Base-by-base conservation (phyloP, 371 early-diverging fungal species). In the Syncephalastrum sp. region DNA sequence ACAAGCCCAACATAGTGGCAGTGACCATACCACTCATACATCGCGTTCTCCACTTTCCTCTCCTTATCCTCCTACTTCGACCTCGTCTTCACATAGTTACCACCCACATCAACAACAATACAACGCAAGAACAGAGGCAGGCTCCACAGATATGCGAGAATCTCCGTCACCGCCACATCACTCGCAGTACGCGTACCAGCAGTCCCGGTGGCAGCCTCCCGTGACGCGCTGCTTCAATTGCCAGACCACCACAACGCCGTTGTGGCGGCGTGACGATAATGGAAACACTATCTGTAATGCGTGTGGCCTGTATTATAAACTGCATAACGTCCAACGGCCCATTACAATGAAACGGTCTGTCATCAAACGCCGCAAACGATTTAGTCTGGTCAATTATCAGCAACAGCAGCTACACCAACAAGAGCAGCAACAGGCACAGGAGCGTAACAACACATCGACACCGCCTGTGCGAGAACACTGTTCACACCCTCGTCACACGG, bases 221-320 rank as follows among this genome's bases (percentile, higher is more conserved):
- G 50, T 56, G 16, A 65, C 65, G 10, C 59, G 61, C 48, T 94
- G 95, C 64, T 77, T 79, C 47, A 93, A 93, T 66, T 94, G 94
- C 64, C 68, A 81, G 16, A 90, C 92, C 8, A 87, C 83, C 4
- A 85, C 84, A 4, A 95, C 95, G 1, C 96, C 96, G 0, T 75
- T 94, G 33, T 98, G 99, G 93, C 74, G 98, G 38, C 78, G 93
- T 55, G 88, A 90, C 54, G 84, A 83, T 42, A 70, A 81, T 13
- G 91, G 91, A 44, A 84, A 89, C 50, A 81, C 82, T 21, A 82
- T 93, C 38, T 94, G 93, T 65, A 93, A 94, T 64, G 93, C 91
- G 0, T 93, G 94, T 66, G 93, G 94, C 23, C 77, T 94, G 13
- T 94, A 91, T 64, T 87, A 81, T 64, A 90, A 90, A 59, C 79